These are phyloP conservation scores for Bifiguratus adelaidae DNA, from an alignment of 192 early-diverging fungal species.

Conservation along the genomic window DNA sequence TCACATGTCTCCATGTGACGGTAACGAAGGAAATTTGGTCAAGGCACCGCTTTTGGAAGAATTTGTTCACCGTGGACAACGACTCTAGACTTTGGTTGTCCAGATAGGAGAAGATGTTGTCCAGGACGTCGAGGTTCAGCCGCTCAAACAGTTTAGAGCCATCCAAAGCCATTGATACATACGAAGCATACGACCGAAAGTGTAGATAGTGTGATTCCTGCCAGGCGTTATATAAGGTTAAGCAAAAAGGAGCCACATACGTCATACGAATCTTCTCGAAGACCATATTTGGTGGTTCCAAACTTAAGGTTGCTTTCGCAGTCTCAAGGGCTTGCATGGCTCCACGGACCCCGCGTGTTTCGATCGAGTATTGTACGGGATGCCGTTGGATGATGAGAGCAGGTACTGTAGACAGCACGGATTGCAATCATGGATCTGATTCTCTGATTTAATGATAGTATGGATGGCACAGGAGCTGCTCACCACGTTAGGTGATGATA, in stretches of 20 bases:
- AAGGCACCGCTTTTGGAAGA: slow-evolving; percentile 1
- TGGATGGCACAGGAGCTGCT: slow-evolving; percentile 67
- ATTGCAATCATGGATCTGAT: not conserved
- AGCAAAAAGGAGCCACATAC: no score
- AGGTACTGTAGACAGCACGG: slow-evolving; percentile 1
- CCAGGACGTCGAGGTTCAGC: slow-evolving; percentile 7
- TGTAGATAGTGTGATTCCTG: no score
- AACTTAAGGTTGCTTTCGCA: no score
- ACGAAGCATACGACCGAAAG: no score
- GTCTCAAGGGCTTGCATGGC: no score
- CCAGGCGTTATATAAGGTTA: no score
- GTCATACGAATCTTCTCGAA: no score
- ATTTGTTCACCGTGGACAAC: slow-evolving; percentile 2
- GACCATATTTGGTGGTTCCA: no score
- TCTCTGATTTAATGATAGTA: slow-evolving; percentile 14
- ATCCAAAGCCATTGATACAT: no score
- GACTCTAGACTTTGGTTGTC: slow-evolving; percentile 6
- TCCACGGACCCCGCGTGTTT: slow-evolving; percentile 8
- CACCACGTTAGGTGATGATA: slow-evolving; percentile 44
- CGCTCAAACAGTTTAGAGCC: no score
- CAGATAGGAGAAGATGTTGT: slow-evolving; percentile 2
- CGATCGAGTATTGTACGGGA: slow-evolving; percentile 37
- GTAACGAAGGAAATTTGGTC: not conserved
- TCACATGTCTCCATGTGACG: not conserved
- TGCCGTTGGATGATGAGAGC: slow-evolving; percentile 47